A percentile compares a stretch with the other conserved stretches of the same genome.
phyloP scores from a whole-genome alignment of 495 filamentous ascomycete species.

The Xylaria scruposa region DNA sequence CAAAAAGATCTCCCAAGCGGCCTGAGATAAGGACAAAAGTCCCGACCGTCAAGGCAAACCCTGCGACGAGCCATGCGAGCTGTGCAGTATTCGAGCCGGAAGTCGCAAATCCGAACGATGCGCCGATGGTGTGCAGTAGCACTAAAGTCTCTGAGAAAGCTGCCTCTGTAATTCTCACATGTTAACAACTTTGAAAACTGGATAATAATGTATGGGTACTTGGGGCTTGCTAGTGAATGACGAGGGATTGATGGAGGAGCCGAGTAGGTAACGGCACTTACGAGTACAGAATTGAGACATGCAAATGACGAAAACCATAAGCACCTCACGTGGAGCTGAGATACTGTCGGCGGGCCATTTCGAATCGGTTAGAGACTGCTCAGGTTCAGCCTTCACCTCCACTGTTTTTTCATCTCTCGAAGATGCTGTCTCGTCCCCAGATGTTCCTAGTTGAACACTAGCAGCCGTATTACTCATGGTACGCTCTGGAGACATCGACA shows the following conservation, averaged over 20 bases:
- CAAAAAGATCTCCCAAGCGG: conserved; percentile 64
- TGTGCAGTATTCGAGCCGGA: conserved; percentile 33
- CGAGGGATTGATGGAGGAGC: neutral
- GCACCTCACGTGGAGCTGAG: neutral
- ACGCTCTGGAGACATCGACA: neutral
- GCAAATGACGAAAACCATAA: neutral
- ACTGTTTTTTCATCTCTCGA: neutral
- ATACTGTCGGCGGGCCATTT: neutral
- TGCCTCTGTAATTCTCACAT: neutral
- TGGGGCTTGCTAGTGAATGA: neutral
- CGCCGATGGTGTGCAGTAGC: neutral
- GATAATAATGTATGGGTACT: neutral
- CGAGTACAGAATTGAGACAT: conserved; percentile 5
- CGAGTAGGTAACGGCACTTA: neutral
- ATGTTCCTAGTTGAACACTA: neutral
- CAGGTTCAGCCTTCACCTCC: neutral
- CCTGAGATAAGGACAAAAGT: conserved; percentile 71
- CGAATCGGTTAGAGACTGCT: neutral
- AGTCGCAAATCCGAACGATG: neutral
- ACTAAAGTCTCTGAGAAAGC: neutral
- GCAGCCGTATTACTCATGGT: neutral
- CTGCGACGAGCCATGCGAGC: conserved; percentile 63
- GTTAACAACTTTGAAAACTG: neutral
- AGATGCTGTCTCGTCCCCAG: neutral
- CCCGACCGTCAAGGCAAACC: conserved; percentile 65